Base-by-base conservation (phyloP, 129 eudicot species). In the Lactuca saligna region DNA sequence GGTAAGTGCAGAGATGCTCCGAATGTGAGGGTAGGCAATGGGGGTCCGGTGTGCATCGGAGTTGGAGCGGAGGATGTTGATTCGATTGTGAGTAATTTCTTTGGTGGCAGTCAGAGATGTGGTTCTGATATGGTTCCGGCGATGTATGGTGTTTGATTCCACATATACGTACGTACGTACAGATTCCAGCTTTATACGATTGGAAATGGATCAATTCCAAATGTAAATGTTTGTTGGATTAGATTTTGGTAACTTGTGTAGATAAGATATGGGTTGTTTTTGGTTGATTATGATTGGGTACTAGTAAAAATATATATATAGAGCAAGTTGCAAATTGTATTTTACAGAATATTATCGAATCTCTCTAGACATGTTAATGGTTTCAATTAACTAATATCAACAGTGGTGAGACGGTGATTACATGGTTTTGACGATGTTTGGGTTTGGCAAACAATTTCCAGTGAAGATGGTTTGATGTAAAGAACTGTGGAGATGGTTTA, bases 1-100 rank as follows among this genome's bases (percentile, higher is more conserved):
- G 98, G 98, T 0, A 89, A 86, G 53, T 93, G 98, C 70, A 81
- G 75, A 31, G 82, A 78, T 49, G 96, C 87, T 6, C 98, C 98
- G 1, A 89, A 89, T 63, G 95, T 92, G 8, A 82, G 78, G 69
- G 80, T 88, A 7, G 63, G 16, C 55, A 0, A 64, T 74, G 6
- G 37, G 0, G 73, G 61, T 58, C 71, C 91, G 15, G 15, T 92
- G 67, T 89, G 85, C 49, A 63, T 80, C 11, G 95, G 95, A 3
- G 98, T 93, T 54, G 88, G 96, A 10, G 37, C 89, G 20, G 91
- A 82, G 38, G 98, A 93, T 79, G 96, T 93, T 63, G 80, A 75
- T n/a, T 37, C 69, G 1, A 86, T 93, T 68, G 92, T 87, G 15
- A 48, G 66, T 7, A 84, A 79, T 49, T 61, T 76, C 65, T 63